Percentiles rank a stretch among this genome's conserved stretches.
phyloP scores from a whole-genome alignment of 2,329 filamentous ascomycete genomes.

The Clarireedia hainanense region DNA sequence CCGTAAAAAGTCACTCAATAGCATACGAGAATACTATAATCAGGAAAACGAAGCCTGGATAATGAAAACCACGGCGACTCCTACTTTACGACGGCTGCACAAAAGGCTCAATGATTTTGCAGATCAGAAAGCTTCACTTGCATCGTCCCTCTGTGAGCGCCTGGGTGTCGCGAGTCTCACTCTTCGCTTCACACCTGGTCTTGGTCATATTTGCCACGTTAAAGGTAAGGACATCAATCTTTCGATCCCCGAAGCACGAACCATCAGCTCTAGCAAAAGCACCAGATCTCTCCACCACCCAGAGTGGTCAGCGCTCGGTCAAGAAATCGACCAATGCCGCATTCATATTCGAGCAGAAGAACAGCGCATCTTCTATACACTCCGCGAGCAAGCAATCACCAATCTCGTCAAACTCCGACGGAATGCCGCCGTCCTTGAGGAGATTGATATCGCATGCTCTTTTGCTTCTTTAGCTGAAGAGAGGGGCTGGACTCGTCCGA shows the following conservation, averaged over 20 bases:
- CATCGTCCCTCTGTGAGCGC: constrained; percentile 50
- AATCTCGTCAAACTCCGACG: constrained; percentile 80
- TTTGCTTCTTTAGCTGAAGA: constrained; percentile 75
- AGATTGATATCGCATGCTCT: constrained; percentile 82
- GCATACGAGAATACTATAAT: constrained; percentile 49
- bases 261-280: constrained; percentile 70
- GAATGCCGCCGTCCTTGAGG: constrained; percentile 86
- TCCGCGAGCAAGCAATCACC: constrained; percentile 69
- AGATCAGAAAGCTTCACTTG: constrained; percentile 52
- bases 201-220: constrained; percentile 87
- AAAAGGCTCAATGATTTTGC: constrained; percentile 52
- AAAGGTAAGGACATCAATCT: constrained; percentile 63
- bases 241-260: constrained; percentile 32
- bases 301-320: constrained; percentile 77
- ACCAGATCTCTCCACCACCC: constrained; percentile 79
- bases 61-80: constrained; percentile 63
- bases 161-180: constrained; percentile 59
- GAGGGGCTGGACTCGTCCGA: constrained; percentile 64
- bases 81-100: constrained; percentile 59
- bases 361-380: constrained; percentile 63
- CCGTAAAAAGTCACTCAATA: constrained; percentile 37
- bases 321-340: constrained; percentile 68
- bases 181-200: constrained; percentile 76
- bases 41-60: constrained; percentile 55
- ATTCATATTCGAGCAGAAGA: constrained; percentile 78